These are phyloP conservation scores for Emergomyces africanus DNA, from an alignment of 2,329 filamentous ascomycete species.

Conservation along the genomic window DNA sequence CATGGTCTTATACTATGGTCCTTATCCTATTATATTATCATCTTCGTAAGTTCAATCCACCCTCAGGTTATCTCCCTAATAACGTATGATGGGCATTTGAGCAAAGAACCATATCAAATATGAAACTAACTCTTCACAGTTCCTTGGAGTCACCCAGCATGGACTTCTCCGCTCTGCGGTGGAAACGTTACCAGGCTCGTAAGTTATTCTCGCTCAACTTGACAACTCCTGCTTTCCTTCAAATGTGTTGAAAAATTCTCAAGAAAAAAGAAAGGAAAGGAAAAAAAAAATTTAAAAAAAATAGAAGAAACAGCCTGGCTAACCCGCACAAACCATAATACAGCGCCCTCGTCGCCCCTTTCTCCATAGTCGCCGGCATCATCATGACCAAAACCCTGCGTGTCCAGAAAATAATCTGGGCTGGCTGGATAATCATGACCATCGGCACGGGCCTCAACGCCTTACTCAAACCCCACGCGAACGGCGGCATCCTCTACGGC, in stretches of 20 bases:
- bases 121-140: background rate
- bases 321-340: background rate
- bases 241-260: too few relatives aligned
- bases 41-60: background rate
- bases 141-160: constrained; percentile 1
- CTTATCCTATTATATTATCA: constrained; percentile 1
- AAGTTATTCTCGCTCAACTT: background rate
- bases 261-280: background rate
- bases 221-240: background rate
- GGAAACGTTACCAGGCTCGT: constrained; percentile 1
- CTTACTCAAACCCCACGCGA: background rate
- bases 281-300: too few relatives aligned
- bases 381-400: constrained; percentile 1
- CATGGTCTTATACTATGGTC: constrained; percentile 1
- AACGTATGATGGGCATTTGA: background rate
- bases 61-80: background rate
- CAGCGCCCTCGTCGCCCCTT: constrained; percentile 1
- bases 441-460: constrained; percentile 1
- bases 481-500: constrained; percentile 1
- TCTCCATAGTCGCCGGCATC: background rate
- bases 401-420: constrained; percentile 2
- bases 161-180: constrained; percentile 1
- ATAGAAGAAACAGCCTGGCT: background rate
- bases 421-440: constrained; percentile 8
- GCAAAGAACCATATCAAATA: background rate